Base-by-base conservation (phyloP, 257 asterid genomes). In the Agastache rugosa region DNA sequence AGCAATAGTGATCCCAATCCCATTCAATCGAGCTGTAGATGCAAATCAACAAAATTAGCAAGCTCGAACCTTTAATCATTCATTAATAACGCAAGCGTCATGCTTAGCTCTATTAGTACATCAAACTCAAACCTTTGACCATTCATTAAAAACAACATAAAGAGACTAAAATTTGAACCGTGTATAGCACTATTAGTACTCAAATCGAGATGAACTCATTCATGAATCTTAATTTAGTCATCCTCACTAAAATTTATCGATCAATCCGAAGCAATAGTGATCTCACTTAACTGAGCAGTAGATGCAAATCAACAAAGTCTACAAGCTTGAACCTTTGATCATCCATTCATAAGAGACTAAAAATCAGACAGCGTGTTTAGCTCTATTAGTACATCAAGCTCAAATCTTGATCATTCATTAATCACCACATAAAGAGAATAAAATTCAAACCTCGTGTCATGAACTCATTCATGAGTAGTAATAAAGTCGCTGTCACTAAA, bases 321-420 rank as follows among this genome's bases (percentile, higher is more conserved):
- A 17, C 69, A 63, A 39, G 51, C 14, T 37, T 14, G 5, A 37
- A 61, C 47, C 16, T 31, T 29, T 62, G 67, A 31, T 16, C 29
- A 34, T 62, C 10, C 67, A 8, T n/a, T 62, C 60, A n/a, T 16
- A n/a, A n/a, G 44, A 59, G 42, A 27, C 12, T 25, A 16, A 27
- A 59, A 60, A 2, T 31, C 66, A 60, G 12, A 19, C 42, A 11
- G 9, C 2, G 39, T 8, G 22, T 17, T 64, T 16, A 62, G 45
- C 73, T 77, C 58, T 63, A 71, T 71, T 16, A 29, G 41, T 23
- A 47, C 29, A 61, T 34, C 25, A 62, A 20, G 53, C 53, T 19
- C 17, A 10, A 63, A 6, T 11, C 34, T 63, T 19, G 29, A 62
- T 17, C 51, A 37, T 39, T 8, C 22, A 60, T 47, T 47, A 19